Evolutionary conservation across 2,329 filamentous ascomycete species (phyloP), one percentile per base, ranked within the genome.

Genomic region (Apiospora saccharicola): DNA sequence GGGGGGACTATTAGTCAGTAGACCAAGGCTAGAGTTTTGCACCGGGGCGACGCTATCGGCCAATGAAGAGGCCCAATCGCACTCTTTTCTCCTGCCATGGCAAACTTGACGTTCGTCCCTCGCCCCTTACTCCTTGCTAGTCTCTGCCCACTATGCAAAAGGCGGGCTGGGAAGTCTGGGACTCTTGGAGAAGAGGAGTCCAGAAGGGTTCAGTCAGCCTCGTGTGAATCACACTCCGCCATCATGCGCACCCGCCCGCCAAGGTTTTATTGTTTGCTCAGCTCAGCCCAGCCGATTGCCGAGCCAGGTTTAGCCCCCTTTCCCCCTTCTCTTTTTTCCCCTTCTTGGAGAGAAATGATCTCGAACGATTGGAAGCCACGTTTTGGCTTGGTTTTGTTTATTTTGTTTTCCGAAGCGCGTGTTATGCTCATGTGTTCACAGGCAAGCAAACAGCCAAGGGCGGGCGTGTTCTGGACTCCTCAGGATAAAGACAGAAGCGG

Each of bases 151-250:
- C 26, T 30, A 57, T 34, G 14, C 7, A 14, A 57, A 34, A 34
- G 30, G 30, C 53, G 51, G 51, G 51, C 53, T 34, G 53, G 16
- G n/a, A 14, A 34, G 53, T 34, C 24, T 24, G 16, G n/a, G 26
- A 34, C 26, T 34, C 24, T 24, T 34, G 53, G 53, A 37, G 53
- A 37, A 22, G 14, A 19, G 14, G 44, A 30, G 24, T 30, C 51
- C 51, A 16, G 19, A 57, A 26, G 19, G 51, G 51, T 57, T 61
- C 53, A 37, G 30, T 61, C 53, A 61, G 53, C 53, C 53, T 61
- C 53, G 30, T 61, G 53, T 37, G 53, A 61, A 61, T 61, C 30
- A 61, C 3, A n/a, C 53, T 37, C 53, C 30, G 53, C 53, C 53
- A 37, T 61, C 53, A 57, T 30, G 26, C 51, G 14, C 51, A 57